phyloP scores from a whole-genome alignment of 176 grass and related monocot species.

The Triticum dicoccoides region DNA sequence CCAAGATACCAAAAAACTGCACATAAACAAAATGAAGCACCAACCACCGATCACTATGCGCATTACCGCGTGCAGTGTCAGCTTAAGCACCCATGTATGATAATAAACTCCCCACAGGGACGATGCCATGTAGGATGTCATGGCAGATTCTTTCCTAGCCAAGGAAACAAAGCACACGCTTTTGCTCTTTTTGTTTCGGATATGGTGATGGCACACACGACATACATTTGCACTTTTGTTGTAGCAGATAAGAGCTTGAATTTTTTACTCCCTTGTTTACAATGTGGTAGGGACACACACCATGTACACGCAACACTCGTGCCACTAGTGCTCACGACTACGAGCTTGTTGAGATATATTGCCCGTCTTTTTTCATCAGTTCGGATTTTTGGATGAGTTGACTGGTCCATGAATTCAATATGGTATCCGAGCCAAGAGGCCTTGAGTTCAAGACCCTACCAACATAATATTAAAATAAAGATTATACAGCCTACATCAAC shows the following conservation, averaged over 20 bases:
- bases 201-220: not conserved
- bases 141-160: not conserved
- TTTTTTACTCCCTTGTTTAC: not conserved
- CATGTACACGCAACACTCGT: not conserved
- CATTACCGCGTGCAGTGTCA: not conserved
- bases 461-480: too few relatives aligned
- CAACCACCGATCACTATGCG: not conserved
- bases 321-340: not conserved
- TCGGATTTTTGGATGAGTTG: too few relatives aligned
- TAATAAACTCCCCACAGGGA: not conserved
- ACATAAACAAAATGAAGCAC: not conserved
- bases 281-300: not conserved
- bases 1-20: not conserved
- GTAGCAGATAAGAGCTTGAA: not conserved
- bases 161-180: not conserved
- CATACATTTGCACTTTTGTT: not conserved
- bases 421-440: too few relatives aligned
- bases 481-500: too few relatives aligned
- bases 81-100: not conserved
- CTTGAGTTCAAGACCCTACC: too few relatives aligned
- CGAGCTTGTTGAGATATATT: too few relatives aligned
- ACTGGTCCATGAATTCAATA: too few relatives aligned
- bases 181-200: not conserved
- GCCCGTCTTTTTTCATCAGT: too few relatives aligned
- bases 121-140: not conserved